A percentile compares a stretch with the other conserved stretches of the same genome.
Conservation (phyloP, 1,284 basidiomycete species). For the Farysia itapuensis region DNA sequence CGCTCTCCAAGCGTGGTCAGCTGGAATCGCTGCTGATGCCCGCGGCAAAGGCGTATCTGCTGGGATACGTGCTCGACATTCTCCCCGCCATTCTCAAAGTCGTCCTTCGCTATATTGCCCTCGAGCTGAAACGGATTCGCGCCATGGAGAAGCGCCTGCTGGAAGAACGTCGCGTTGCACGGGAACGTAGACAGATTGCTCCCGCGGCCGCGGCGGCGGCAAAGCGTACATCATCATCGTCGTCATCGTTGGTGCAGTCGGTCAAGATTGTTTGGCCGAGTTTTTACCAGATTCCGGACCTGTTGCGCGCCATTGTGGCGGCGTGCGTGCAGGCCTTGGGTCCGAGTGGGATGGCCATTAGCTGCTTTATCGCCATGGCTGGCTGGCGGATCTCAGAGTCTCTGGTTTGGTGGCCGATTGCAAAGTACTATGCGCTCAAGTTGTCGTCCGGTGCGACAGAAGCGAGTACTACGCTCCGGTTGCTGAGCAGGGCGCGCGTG, state of each 20-base stretch:
- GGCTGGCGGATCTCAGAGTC: conserved; percentile 31
- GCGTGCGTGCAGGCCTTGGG: conserved; percentile 28
- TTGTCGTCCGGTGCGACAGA: conserved; percentile 7
- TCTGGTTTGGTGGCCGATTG: conserved; percentile 40
- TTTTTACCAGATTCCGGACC: conserved; percentile 13
- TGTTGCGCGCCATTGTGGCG: conserved; percentile 17
- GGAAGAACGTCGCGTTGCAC: conserved; percentile 22
- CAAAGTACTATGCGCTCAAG: conserved; percentile 32
- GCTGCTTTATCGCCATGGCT: conserved; percentile 41
- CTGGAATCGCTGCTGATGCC: conserved; percentile 41
- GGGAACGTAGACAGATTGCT: no score
- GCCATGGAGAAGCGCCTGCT: conserved; percentile 16
- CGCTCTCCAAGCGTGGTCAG: conserved; percentile 1
- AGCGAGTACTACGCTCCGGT: conserved; percentile 1
- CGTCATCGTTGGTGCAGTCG: conserved; percentile 1
- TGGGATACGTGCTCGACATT: conserved; percentile 50
- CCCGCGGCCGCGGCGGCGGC: conserved; percentile 3
- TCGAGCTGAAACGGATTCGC: conserved; percentile 29
- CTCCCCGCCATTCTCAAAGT: conserved; percentile 50
- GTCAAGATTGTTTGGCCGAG: conserved; percentile 16
- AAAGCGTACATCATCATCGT: no score
- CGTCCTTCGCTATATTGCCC: conserved; percentile 34
- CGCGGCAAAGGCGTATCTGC: conserved; percentile 40
- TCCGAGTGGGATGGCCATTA: conserved; percentile 35
- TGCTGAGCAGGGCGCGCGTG: conserved; percentile 12